Evolutionary conservation across 768 basidiomycete species (phyloP).

Genomic region (Lactifluus volemus): DNA sequence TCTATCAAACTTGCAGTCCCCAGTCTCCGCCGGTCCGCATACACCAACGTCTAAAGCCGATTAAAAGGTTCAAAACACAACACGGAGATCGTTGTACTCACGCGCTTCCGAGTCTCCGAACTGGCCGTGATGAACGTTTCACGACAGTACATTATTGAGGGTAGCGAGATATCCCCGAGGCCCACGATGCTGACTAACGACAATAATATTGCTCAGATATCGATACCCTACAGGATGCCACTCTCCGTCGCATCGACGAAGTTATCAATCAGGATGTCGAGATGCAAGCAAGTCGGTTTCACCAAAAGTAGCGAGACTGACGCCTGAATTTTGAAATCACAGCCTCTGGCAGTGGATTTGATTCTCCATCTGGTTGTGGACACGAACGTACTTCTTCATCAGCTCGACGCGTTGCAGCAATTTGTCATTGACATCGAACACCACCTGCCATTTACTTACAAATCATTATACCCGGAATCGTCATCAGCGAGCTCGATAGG

Average conservation of each 20-base stretch:
- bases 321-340: background rate
- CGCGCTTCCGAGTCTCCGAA: background rate
- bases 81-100: background rate
- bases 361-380: slow-evolving; percentile 55
- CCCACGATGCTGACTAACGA: background rate
- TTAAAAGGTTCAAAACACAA: no score
- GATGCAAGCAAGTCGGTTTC: slow-evolving; percentile 44
- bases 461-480: slow-evolving; percentile 64
- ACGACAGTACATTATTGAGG: background rate
- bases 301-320: background rate
- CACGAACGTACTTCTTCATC: slow-evolving; percentile 69
- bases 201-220: background rate
- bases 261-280: slow-evolving; percentile 61
- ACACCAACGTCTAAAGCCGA: no score
- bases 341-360: slow-evolving; percentile 9
- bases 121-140: background rate
- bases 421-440: slow-evolving; percentile 57
- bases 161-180: background rate
- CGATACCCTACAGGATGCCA: slow-evolving; percentile 25
- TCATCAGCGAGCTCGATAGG: slow-evolving; percentile 73
- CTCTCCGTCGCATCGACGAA: slow-evolving; percentile 44
- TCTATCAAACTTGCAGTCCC: no score
- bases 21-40: no score
- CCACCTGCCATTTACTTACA: slow-evolving; percentile 37
- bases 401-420: slow-evolving; percentile 52